phyloP scores from a whole-genome alignment of 208 protist species.

The Plasmodiophora brassicae region DNA sequence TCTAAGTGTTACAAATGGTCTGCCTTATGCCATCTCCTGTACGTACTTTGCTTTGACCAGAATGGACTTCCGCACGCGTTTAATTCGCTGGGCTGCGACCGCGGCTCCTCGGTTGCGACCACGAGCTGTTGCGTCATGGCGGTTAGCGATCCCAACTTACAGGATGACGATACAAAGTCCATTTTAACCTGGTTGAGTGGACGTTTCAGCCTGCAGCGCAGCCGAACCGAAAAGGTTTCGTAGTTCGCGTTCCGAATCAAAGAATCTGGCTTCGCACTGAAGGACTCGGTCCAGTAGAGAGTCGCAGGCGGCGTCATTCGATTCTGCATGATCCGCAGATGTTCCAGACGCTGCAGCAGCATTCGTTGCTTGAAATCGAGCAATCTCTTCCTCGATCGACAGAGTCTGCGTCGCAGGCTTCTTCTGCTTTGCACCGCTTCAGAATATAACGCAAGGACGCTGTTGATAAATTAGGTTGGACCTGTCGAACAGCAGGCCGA shows the following conservation, averaged over 20 bases:
- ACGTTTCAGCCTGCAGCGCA: neutral
- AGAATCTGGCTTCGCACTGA: neutral
- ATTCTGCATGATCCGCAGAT: too few species aligned
- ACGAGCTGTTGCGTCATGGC: neutral
- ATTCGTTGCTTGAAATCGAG: too few species aligned
- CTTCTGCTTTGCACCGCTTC: too few species aligned
- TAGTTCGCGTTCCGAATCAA: neutral
- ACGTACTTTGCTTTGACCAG: constrained; percentile 2
- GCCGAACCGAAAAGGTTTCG: neutral
- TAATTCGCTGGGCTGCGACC: neutral
- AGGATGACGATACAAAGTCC: neutral
- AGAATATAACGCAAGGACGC: too few species aligned
- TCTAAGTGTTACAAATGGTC: neutral
- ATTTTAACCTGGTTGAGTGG: neutral
- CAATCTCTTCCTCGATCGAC: too few species aligned
- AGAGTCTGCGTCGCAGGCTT: too few species aligned
- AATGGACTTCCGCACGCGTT: neutral
- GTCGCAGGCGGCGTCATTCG: too few species aligned
- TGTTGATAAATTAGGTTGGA: too few species aligned
- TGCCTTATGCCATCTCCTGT: neutral
- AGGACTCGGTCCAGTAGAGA: neutral
- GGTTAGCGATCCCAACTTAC: neutral
- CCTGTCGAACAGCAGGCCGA: too few species aligned
- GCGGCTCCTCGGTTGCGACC: neutral
- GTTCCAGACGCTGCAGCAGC: too few species aligned